Conservation (phyloP, 176 grass and related monocot species). For the Guadua angustifolia region DNA sequence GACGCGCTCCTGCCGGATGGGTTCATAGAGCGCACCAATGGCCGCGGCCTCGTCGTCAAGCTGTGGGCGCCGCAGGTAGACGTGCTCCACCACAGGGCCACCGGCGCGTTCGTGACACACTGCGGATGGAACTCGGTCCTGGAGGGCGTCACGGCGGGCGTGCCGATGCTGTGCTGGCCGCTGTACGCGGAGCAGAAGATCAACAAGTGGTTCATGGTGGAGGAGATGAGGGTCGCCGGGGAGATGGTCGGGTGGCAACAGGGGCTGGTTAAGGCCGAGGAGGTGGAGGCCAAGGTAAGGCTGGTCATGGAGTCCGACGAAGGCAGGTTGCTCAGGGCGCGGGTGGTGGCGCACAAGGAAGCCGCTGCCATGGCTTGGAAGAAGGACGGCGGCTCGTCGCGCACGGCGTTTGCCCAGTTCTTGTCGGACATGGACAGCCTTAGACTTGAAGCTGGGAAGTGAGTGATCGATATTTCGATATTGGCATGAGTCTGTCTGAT, state of each 20-base stretch:
- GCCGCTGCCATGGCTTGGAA: background rate
- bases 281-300: conserved; percentile 37
- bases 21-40: conserved; percentile 37
- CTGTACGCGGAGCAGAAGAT: conserved; percentile 46
- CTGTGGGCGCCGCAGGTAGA: conserved; percentile 55
- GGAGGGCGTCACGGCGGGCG: conserved; percentile 30
- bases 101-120: conserved; percentile 54
- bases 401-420: background rate
- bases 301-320: conserved; percentile 16
- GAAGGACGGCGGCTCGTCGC: background rate
- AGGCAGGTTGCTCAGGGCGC: conserved; percentile 1
- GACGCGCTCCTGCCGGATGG: conserved; percentile 27
- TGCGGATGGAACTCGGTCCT: conserved; percentile 54
- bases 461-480: too few relatives aligned
- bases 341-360: background rate
- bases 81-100: conserved; percentile 39
- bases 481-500: too few relatives aligned
- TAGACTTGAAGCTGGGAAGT: too few relatives aligned
- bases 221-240: conserved; percentile 40
- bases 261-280: conserved; percentile 1
- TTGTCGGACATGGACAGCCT: background rate
- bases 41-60: conserved; percentile 27
- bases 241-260: conserved; percentile 22
- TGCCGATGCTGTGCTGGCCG: conserved; percentile 58
- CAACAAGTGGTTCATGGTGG: conserved; percentile 53